phyloP scores from a whole-genome alignment of 352 stramenopile species.

The Lagenidium sp. region DNA sequence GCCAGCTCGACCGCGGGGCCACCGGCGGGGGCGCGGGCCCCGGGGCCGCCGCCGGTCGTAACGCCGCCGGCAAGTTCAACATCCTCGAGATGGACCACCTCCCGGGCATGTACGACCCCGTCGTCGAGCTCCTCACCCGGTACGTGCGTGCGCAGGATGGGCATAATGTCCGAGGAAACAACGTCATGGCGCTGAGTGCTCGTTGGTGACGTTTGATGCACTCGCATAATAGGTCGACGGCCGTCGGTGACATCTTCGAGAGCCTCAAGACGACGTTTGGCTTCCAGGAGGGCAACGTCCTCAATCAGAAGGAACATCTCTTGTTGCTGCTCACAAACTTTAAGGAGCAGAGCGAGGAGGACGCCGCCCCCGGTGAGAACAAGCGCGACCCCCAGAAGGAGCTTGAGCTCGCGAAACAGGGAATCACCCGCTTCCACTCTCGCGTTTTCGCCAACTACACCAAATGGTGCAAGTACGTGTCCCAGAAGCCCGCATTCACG shows the following conservation, averaged over 20 bases:
- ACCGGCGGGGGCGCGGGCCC: slow-evolving; percentile 15
- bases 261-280: slow-evolving; percentile 93
- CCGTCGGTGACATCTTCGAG: slow-evolving; percentile 79
- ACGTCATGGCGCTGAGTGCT: too few species aligned
- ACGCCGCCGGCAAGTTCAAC: slow-evolving; percentile 45
- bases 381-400: slow-evolving; percentile 53
- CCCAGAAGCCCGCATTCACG: slow-evolving; percentile 55
- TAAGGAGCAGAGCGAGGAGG: slow-evolving; percentile 62
- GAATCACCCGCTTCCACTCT: slow-evolving; percentile 59
- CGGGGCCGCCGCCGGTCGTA: background rate
- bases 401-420: slow-evolving; percentile 58
- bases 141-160: slow-evolving; percentile 11
- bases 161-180: background rate
- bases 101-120: slow-evolving; percentile 51
- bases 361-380: slow-evolving; percentile 17
- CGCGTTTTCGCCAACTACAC: slow-evolving; percentile 79
- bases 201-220: too few species aligned
- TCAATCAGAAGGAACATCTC: slow-evolving; percentile 75
- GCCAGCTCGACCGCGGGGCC: slow-evolving; percentile 50
- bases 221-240: slow-evolving; percentile 37
- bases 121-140: slow-evolving; percentile 46
- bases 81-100: slow-evolving; percentile 65
- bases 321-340: slow-evolving; percentile 76
- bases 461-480: slow-evolving; percentile 86
- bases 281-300: slow-evolving; percentile 89